A percentile compares a stretch with the other conserved stretches of the same genome.
Evolutionary conservation across 805 yeast genomes (phyloP).

Genomic region (Barnettozyma salicaria): DNA sequence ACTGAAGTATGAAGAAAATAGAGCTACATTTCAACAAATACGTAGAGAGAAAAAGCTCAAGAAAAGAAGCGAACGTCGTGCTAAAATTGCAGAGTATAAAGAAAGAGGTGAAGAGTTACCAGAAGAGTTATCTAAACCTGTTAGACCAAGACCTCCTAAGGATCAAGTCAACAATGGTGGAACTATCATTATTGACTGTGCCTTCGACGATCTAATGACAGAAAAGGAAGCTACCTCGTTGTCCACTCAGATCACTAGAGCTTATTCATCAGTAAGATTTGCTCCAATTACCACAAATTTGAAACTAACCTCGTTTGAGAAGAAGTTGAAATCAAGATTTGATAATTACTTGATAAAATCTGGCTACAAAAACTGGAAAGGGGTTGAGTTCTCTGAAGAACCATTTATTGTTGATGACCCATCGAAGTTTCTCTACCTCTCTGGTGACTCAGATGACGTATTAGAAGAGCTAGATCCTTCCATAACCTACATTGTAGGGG

Average conservation of each 20-base stretch:
- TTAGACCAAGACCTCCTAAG: constrained; percentile 30
- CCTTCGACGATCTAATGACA: constrained; percentile 84
- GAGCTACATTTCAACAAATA: constrained; percentile 50
- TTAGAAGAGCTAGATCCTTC: constrained; percentile 60
- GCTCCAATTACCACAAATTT: constrained; percentile 54
- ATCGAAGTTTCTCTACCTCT: constrained; percentile 55
- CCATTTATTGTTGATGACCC: constrained; percentile 28
- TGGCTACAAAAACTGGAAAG: constrained; percentile 63
- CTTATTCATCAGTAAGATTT: constrained; percentile 72
- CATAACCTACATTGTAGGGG: constrained; percentile 83
- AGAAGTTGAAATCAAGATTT: constrained; percentile 60
- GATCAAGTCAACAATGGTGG: constrained; percentile 46
- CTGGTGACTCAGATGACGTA: constrained; percentile 80
- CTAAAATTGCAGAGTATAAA: constrained; percentile 29
- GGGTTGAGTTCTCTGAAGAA: constrained; percentile 43
- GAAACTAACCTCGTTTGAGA: constrained; percentile 57
- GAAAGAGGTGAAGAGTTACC: constrained; percentile 37
- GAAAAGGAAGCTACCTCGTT: constrained; percentile 64
- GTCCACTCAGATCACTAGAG: constrained; percentile 73
- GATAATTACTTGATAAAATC: constrained; percentile 48
- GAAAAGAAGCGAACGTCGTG: constrained; percentile 36
- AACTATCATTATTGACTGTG: constrained; percentile 75
- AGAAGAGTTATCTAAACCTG: constrained; percentile 33
- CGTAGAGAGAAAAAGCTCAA: constrained; percentile 51
- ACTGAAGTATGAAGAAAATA: constrained; percentile 54